These are phyloP conservation scores for Arthromyces matolae DNA, from an alignment of 768 basidiomycete species.

Conservation along the genomic window DNA sequence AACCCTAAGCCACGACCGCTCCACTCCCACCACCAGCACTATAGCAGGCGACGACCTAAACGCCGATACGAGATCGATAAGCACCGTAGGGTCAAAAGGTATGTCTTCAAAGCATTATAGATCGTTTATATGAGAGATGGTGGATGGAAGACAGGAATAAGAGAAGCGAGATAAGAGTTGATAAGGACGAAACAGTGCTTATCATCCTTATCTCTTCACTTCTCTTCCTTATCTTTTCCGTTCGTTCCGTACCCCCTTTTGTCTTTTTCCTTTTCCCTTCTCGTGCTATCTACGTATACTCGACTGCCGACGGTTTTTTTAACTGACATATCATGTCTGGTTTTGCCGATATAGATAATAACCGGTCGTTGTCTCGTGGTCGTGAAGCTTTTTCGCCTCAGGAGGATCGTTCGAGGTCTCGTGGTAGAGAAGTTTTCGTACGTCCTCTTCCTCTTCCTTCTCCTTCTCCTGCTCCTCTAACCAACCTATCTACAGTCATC, in stretches of 20 bases:
- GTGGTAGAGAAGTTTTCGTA: slow-evolving; percentile 59
- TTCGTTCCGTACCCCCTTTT: slow-evolving; percentile 1
- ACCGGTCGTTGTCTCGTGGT: too few species aligned
- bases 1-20: slow-evolving; percentile 11
- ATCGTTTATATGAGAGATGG: not conserved
- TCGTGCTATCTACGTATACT: not conserved
- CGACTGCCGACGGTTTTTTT: too few species aligned
- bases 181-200: slow-evolving; percentile 4
- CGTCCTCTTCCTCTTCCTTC: slow-evolving; percentile 24
- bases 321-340: too few species aligned
- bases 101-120: not conserved
- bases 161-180: slow-evolving; percentile 5
- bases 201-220: not conserved
- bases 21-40: too few species aligned
- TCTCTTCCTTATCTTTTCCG: not conserved
- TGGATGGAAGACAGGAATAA: not conserved
- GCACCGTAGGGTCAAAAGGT: slow-evolving; percentile 9
- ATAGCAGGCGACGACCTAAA: slow-evolving; percentile 6
- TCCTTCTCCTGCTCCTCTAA: not conserved
- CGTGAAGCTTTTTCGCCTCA: slow-evolving; percentile 4
- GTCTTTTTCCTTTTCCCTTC: not conserved
- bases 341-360: too few species aligned
- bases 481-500: slow-evolving; percentile 37
- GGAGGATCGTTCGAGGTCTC: slow-evolving; percentile 48
- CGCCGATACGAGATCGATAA: slow-evolving; percentile 4